Evolutionary conservation across 2,329 filamentous ascomycete species (phyloP), one percentile per base, ranked within the genome.

Genomic region (Aspergillus felis): DNA sequence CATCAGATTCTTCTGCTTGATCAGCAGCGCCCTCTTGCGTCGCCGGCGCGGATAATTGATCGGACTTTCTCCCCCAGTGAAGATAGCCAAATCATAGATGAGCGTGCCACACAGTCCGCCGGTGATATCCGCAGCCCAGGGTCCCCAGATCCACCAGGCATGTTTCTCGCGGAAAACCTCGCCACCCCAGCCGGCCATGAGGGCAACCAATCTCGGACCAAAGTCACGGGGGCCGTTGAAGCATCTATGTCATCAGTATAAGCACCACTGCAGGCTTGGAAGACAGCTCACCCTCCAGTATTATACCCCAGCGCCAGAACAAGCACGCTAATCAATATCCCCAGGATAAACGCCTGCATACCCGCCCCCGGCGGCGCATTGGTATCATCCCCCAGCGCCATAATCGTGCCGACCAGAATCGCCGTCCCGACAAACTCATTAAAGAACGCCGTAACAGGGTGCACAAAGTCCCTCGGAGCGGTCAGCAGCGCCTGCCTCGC

Each of bases 331-430:
- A 65, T 61, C 12, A 65, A 8, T 0, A 65, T 38, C 1, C 63
- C 63, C 14, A 65, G 53, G 20, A 64, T 62, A 17, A 76, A 74
- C 0, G 73, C 67, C 29, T 73, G 69, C 74, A 74, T 76, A 57
- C 74, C 74, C 9, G 76, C 75, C 1, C 77, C 76, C 1, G 77
- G 77, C 2, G 78, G 77, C 0, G 74, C 71, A 55, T 79, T 79
- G 10, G 68, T 68, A 46, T 78, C 75, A 51, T 79, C 78, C 17
- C 76, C 73, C 46, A 76, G 56, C 0, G 74, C 74, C 12, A 76
- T 59, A 25, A 76, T 68, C 1, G 65, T 67, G 3, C 70, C 66
- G 7, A 70, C 59, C 6, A 71, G 47, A 3, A 74, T 70, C 1
- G 66, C 72, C 8, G 69, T 69, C 1, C 67, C 71, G 1, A 73